Evolutionary conservation across 176 grass and related monocot species (phyloP).

Genomic region (Miscanthus lutarioriparius): DNA sequence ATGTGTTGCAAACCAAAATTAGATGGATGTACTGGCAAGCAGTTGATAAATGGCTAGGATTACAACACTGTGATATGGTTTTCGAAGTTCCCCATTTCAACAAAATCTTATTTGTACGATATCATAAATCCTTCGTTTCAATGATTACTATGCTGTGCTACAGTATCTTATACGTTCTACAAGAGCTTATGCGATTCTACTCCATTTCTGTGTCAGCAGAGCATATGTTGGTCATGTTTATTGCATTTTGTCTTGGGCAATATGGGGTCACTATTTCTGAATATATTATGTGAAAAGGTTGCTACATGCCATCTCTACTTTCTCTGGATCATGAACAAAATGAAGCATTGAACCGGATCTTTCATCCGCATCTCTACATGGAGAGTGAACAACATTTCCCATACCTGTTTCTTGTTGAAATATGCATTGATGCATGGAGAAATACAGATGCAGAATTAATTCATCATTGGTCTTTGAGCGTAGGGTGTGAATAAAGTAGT

Average conservation of each 20-base stretch:
- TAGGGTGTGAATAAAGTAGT: background rate
- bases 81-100: background rate
- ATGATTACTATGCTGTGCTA: background rate
- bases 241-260: background rate
- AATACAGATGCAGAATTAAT: background rate
- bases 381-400: background rate
- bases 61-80: background rate
- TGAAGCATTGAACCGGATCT: background rate
- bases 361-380: background rate
- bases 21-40: background rate
- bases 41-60: background rate
- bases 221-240: background rate
- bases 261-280: background rate
- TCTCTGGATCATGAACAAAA: background rate
- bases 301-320: constrained; percentile 1
- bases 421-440: constrained; percentile 3
- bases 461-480: background rate
- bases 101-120: background rate
- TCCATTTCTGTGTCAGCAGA: background rate
- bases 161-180: background rate
- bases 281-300: background rate
- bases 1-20: background rate
- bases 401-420: background rate
- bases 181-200: background rate
- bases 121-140: background rate